Percentiles rank a stretch among this genome's conserved stretches.
Evolutionary conservation across 2,329 filamentous ascomycete species (phyloP).

Genomic region (Aspergillus carbonarius): DNA sequence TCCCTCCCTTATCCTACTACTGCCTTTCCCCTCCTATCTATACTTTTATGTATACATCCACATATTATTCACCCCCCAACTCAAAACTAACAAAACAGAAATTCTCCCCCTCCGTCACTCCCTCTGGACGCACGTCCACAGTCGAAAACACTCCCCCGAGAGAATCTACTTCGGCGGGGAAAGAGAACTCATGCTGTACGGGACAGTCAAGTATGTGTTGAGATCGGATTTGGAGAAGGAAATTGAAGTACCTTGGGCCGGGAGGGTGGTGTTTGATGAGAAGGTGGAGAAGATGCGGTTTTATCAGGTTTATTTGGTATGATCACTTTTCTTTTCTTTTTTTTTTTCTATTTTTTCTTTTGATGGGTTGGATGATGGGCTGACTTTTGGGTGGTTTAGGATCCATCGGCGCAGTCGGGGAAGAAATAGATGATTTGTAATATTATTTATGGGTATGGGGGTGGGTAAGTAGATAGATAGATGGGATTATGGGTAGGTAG

Average conservation of each 20-base stretch:
- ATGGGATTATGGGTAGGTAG: background rate
- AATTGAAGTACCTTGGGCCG: slow-evolving; percentile 39
- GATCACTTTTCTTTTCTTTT: slow-evolving; percentile 12
- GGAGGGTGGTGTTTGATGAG: slow-evolving; percentile 35
- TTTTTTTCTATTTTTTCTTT: background rate
- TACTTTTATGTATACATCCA: background rate
- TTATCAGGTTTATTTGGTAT: slow-evolving; percentile 43
- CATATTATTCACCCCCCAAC: background rate
- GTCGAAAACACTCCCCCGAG: slow-evolving; percentile 31
- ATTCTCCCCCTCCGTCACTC: slow-evolving; percentile 35
- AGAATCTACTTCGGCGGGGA: slow-evolving; percentile 34
- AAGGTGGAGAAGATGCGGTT: slow-evolving; percentile 36
- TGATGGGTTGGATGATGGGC: background rate
- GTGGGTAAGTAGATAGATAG: background rate
- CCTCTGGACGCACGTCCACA: slow-evolving; percentile 38
- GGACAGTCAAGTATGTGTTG: slow-evolving; percentile 36
- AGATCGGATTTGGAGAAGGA: slow-evolving; percentile 30
- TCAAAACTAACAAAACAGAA: slow-evolving; percentile 21
- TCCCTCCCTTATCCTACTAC: background rate
- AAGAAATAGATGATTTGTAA: slow-evolving; percentile 26
- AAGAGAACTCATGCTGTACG: slow-evolving; percentile 40
- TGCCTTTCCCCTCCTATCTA: background rate
- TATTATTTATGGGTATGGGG: background rate
- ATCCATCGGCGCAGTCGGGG: slow-evolving; percentile 35
- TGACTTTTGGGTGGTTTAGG: slow-evolving; percentile 22